Conservation (phyloP, 139 green algal species). For the Auxenochlorella pyrenoidosa region DNA sequence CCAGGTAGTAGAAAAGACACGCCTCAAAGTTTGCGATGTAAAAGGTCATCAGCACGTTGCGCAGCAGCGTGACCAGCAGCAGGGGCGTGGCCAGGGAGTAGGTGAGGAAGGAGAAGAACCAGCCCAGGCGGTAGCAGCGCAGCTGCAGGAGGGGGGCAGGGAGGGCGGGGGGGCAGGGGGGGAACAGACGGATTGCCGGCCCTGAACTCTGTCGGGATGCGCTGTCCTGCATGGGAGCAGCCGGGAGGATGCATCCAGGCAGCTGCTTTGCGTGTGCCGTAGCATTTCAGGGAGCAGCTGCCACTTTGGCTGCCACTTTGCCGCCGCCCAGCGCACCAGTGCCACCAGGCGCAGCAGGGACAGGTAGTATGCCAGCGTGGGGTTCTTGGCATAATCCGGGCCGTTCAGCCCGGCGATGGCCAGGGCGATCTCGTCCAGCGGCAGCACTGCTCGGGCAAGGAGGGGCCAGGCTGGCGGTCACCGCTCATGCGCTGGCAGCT, state of each 20-base stretch:
- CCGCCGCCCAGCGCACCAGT: slow-evolving; percentile 21
- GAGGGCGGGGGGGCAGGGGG: background rate
- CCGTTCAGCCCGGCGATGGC: slow-evolving; percentile 39
- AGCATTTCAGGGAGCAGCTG: too few relatives aligned
- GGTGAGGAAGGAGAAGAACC: slow-evolving; percentile 43
- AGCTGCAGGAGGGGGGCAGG: background rate
- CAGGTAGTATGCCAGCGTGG: slow-evolving; percentile 18
- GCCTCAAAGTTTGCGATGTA: slow-evolving; percentile 61
- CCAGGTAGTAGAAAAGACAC: slow-evolving; percentile 64
- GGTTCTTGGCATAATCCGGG: background rate
- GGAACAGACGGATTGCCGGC: too few relatives aligned
- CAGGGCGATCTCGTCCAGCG: slow-evolving; percentile 41
- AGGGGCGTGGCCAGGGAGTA: slow-evolving; percentile 35
- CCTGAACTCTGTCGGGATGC: too few relatives aligned
- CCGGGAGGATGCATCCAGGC: too few relatives aligned
- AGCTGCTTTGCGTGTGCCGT: too few relatives aligned
- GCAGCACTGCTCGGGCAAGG: background rate
- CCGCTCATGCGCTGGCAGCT: too few relatives aligned
- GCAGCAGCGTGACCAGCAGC: slow-evolving; percentile 36
- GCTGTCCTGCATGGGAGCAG: too few relatives aligned
- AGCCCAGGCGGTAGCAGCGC: slow-evolving; percentile 38
- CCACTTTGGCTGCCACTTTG: too few relatives aligned
- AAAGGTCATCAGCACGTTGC: slow-evolving; percentile 38
- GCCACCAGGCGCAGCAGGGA: slow-evolving; percentile 26
- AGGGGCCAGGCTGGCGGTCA: background rate